Evolutionary conservation across 139 green algal genomes (phyloP), one percentile per base, ranked within the genome.

Genomic region (Closterium sp.): DNA sequence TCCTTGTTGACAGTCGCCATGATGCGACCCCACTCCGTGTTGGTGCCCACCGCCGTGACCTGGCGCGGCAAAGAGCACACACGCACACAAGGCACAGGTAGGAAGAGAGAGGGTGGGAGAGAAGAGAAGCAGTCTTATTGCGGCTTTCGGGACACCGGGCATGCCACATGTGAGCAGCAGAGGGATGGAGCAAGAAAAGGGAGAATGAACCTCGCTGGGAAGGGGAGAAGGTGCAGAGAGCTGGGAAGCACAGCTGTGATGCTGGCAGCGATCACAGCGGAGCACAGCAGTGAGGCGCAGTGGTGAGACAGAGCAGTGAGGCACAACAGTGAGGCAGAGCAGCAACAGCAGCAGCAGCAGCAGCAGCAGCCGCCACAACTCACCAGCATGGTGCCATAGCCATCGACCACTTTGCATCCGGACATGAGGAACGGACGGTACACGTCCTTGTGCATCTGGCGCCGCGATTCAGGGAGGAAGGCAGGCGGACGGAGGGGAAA

Each of bases 1-100:
- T 95, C 96, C 33, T 94, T 90, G 16, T 23, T 91, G 28, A 94
- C 12, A 7, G 83, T 90, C 25, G 91, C 34, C 91, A 94, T 94
- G 25, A 94, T 81, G 87, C 97, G 97, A 64, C 98, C 98, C 96
- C 97, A 99, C 95, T 99, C 96, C 84, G 95, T 97, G 88, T 98
- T 93, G 86, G 91, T 87, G 21, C 98, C 98, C 36, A 99, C 98
- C 2, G 96, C 96, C 16, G 99, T 93, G 4, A 95, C 81, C 90
- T 91, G 85, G 12, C 32, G 4, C 28, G 34, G 66, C 81, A 32
- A 86, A 10, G 4, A 8, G 81, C 81, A 85, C 81, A 33, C 81
- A 85, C 81, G 30, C 4, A 25, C 81, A 7, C 81, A 86, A 16
- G 43, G 38, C 3, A 66, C n/a, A n/a, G n/a, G n/a, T n/a, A n/a